Conservation (phyloP, 306 rosid genomes). For the Prunus salicina region DNA sequence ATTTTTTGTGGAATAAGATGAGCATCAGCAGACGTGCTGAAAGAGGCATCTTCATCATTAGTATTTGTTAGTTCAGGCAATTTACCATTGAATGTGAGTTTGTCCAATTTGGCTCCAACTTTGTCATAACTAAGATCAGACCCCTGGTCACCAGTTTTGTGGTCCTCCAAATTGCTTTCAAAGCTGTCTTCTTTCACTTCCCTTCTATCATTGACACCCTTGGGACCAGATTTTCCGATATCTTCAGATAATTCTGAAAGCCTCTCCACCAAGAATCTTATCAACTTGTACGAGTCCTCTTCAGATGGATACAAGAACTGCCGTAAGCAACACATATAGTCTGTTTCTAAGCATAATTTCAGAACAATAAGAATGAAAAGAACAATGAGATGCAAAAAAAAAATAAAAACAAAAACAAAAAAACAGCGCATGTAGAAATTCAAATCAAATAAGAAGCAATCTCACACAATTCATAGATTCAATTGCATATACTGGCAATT, state of each 20-base stretch:
- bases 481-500: not conserved
- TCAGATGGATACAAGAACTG: conserved; percentile 75
- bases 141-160: conserved; percentile 14
- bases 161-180: conserved; percentile 26
- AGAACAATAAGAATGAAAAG: conserved; percentile 30
- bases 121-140: conserved; percentile 22
- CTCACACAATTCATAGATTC: not conserved
- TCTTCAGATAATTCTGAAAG: conserved; percentile 44
- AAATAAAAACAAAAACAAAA: conserved; percentile 2
- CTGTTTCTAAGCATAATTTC: conserved; percentile 46
- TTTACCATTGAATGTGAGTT: conserved; percentile 40
- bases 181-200: conserved; percentile 22
- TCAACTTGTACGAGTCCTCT: conserved; percentile 52
- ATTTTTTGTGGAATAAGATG: not conserved
- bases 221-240: conserved; percentile 26
- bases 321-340: conserved; percentile 56
- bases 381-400: conserved; percentile 16
- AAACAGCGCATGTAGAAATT: conserved; percentile 4
- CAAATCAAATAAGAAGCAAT: not conserved
- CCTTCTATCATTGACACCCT: conserved; percentile 12
- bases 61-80: conserved; percentile 19
- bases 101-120: conserved; percentile 28
- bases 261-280: conserved; percentile 52
- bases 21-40: conserved; percentile 14
- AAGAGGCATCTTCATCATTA: conserved; percentile 6